phyloP scores from a whole-genome alignment of 345 rosid genomes.

The Salix purpurea region DNA sequence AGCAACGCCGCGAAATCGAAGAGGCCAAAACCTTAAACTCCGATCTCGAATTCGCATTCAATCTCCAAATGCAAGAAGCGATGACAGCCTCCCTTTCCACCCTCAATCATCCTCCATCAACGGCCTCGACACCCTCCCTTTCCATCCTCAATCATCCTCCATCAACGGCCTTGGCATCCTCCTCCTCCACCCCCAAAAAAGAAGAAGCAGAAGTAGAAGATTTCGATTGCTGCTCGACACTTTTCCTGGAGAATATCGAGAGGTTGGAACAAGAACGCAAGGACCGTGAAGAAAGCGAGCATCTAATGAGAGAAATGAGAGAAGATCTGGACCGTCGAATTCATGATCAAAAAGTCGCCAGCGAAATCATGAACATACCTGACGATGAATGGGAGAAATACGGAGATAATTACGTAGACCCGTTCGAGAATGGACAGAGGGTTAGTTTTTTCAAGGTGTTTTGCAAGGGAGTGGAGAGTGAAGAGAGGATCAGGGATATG shows the following conservation, averaged over 20 bases:
- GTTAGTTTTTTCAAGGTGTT: slow-evolving; percentile 19
- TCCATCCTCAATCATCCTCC: slow-evolving; percentile 3
- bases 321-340: slow-evolving; percentile 54
- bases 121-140: slow-evolving; percentile 8
- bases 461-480: slow-evolving; percentile 32
- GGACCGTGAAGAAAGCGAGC: slow-evolving; percentile 38
- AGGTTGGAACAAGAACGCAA: slow-evolving; percentile 38
- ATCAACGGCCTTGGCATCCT: slow-evolving; percentile 10
- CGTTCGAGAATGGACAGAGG: slow-evolving; percentile 23
- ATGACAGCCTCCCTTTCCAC: slow-evolving; percentile 40
- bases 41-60: slow-evolving; percentile 55
- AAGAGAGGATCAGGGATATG: slow-evolving; percentile 24
- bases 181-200: slow-evolving; percentile 4
- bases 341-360: slow-evolving; percentile 56
- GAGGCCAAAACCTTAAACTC: slow-evolving; percentile 40
- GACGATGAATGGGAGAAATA: slow-evolving; percentile 48
- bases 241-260: slow-evolving; percentile 44
- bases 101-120: slow-evolving; percentile 8
- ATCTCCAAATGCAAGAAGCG: slow-evolving; percentile 67
- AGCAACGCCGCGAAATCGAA: slow-evolving; percentile 43
- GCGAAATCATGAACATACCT: slow-evolving; percentile 43
- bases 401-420: slow-evolving; percentile 48
- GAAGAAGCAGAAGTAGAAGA: slow-evolving; percentile 2
- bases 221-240: slow-evolving; percentile 29
- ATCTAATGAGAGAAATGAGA: slow-evolving; percentile 26